These are phyloP conservation scores for Emiliania huxleyi DNA, from an alignment of 78 protist genomes.

Conservation along the genomic window DNA sequence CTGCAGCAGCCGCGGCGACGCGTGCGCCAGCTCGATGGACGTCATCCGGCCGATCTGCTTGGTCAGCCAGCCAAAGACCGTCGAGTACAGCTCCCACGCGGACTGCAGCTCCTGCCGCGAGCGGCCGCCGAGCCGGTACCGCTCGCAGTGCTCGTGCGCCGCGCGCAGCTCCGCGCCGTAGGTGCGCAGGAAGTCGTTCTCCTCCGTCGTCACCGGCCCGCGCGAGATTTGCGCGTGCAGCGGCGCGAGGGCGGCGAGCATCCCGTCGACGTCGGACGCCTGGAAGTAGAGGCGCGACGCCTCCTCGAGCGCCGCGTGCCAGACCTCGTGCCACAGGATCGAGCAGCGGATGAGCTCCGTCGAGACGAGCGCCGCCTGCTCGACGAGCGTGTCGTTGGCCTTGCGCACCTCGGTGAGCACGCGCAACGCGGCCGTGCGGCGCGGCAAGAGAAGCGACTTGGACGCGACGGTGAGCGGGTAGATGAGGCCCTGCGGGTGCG, in stretches of 20 bases:
- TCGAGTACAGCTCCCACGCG: conserved; percentile 97
- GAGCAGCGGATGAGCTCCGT: conserved; percentile 96
- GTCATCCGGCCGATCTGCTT: conserved; percentile 86
- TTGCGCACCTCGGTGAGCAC: neutral
- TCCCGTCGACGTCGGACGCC: conserved; percentile 79
- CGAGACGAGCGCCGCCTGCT: conserved; percentile 82
- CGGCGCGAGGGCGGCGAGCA: conserved; percentile 56
- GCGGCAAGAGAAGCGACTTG: conserved; percentile 27
- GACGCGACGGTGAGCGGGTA: conserved; percentile 97
- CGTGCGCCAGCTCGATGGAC: conserved; percentile 83
- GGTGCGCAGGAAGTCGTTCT: neutral
- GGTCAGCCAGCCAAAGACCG: conserved; percentile 82
- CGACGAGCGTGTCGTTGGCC: neutral
- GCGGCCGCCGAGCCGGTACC: neutral
- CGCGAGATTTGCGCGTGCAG: neutral
- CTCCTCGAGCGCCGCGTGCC: conserved; percentile 98
- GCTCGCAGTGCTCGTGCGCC: neutral
- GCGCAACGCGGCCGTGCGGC: neutral
- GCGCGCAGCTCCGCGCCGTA: neutral
- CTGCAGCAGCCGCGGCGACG: conserved; percentile 70
- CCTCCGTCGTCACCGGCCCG: neutral
- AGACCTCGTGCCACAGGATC: conserved; percentile 94
- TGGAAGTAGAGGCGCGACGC: conserved; percentile 86
- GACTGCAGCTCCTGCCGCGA: neutral
- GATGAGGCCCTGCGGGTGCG: conserved; percentile 80